These are phyloP conservation scores for Monosporascus cannonballus DNA, from an alignment of 2,329 filamentous ascomycete species.

Conservation along the genomic window DNA sequence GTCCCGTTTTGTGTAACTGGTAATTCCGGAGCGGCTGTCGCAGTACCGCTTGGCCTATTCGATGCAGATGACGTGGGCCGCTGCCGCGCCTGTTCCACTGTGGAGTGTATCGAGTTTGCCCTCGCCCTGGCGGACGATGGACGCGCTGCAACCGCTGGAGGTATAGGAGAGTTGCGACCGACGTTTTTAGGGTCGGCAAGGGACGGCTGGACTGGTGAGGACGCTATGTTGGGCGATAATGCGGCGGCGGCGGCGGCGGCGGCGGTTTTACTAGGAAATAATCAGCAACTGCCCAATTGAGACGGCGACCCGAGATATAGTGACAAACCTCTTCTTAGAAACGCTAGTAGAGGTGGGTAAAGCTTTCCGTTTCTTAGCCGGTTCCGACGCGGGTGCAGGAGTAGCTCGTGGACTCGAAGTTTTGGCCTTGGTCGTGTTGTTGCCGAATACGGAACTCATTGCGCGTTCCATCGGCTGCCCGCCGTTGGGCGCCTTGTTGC, in stretches of 20 bases:
- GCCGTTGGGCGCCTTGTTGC: conserved; percentile 55
- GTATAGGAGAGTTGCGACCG: conserved; percentile 54
- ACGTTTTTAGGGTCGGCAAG: conserved; percentile 55
- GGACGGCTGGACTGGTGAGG: conserved; percentile 68
- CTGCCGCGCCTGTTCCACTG: conserved; percentile 45
- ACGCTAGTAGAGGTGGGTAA: conserved; percentile 60
- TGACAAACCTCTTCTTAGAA: conserved; percentile 69
- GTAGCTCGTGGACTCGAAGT: conserved; percentile 63
- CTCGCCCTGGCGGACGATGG: conserved; percentile 66
- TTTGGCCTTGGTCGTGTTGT: conserved; percentile 48
- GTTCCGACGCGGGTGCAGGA: conserved; percentile 49
- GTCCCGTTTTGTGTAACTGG: conserved; percentile 22
- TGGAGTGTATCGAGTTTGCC: conserved; percentile 66
- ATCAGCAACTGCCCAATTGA: conserved; percentile 12
- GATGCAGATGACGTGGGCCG: conserved; percentile 55
- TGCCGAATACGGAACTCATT: conserved; percentile 52
- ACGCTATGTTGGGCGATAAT: conserved; percentile 64
- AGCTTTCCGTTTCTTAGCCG: conserved; percentile 67
- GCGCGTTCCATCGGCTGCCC: conserved; percentile 58
- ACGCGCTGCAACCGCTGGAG: conserved; percentile 44
- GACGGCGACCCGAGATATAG: background rate
- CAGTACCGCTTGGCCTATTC: conserved; percentile 52
- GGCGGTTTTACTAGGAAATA: conserved; percentile 20
- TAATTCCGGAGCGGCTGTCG: conserved; percentile 31
- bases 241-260: conserved; percentile 38